These are phyloP conservation scores for Syncephalastrum racemosum DNA, from an alignment of 371 early-diverging fungal genomes.

Conservation along the genomic window DNA sequence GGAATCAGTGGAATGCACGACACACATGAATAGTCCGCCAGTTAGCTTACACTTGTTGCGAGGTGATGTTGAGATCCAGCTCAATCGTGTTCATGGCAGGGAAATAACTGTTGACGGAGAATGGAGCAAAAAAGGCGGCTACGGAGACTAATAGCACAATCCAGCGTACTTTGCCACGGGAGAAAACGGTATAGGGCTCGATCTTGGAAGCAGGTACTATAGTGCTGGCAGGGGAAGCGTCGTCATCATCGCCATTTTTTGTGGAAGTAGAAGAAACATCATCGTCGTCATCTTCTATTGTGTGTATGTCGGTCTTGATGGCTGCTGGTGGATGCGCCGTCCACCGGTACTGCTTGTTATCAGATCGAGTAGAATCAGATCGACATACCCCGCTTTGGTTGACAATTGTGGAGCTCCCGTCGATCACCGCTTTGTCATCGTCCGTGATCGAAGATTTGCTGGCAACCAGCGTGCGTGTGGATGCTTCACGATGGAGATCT, in stretches of 20 bases:
- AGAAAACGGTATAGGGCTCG: constrained; percentile 17
- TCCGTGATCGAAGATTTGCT: no score
- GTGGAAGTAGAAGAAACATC: not conserved
- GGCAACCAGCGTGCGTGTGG: no score
- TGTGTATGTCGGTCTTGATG: not conserved
- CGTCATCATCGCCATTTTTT: no score
- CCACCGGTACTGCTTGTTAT: no score
- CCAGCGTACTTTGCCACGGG: constrained; percentile 13
- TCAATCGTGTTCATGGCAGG: constrained; percentile 27
- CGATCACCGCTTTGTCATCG: no score
- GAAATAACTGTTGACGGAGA: constrained; percentile 27
- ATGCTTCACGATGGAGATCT: no score
- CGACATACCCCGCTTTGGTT: no score
- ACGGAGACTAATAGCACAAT: constrained; percentile 22
- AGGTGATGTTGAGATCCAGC: constrained; percentile 13
- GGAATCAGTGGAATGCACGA: not conserved
- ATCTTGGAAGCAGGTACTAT: no score
- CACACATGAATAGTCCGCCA: constrained; percentile 1
- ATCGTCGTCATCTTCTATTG: not conserved
- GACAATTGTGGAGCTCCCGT: no score
- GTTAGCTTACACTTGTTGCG: constrained; percentile 21
- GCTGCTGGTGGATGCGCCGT: no score
- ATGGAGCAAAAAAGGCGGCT: constrained; percentile 27
- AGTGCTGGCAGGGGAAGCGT: no score
- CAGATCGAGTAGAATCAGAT: no score